A percentile compares a stretch with the other conserved stretches of the same genome.
phyloP scores from a whole-genome alignment of 1,284 basidiomycete species.

The Ustilago sp. region DNA sequence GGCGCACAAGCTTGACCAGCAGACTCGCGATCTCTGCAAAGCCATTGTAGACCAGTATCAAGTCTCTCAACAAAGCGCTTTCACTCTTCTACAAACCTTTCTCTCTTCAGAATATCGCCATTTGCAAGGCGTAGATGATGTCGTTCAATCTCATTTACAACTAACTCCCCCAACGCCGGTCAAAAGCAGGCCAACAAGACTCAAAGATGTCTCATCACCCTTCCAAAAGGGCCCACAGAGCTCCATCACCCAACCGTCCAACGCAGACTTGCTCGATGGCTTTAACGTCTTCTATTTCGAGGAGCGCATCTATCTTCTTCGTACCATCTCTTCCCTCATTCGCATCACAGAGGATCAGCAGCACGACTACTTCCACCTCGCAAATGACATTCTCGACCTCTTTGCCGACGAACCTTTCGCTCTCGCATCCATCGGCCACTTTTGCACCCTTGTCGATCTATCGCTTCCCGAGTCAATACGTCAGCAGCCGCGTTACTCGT shows the following conservation, averaged over 20 bases:
- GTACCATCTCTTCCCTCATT: slow-evolving; percentile 70
- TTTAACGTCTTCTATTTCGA: slow-evolving; percentile 84
- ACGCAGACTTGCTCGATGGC: slow-evolving; percentile 74
- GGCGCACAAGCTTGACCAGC: slow-evolving; percentile 74
- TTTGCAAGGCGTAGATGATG: slow-evolving; percentile 28
- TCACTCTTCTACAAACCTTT: slow-evolving; percentile 80
- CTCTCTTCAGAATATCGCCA: slow-evolving; percentile 82
- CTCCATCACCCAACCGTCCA: slow-evolving; percentile 8
- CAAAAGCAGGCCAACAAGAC: slow-evolving; percentile 12
- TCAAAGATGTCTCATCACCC: slow-evolving; percentile 13
- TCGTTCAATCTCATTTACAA: slow-evolving; percentile 22
- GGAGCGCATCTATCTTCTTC: slow-evolving; percentile 78
- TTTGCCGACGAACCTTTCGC: slow-evolving; percentile 77
- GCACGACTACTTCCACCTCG: slow-evolving; percentile 75
- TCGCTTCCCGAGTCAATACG: slow-evolving; percentile 74
- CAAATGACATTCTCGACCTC: slow-evolving; percentile 74
- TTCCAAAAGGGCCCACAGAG: slow-evolving; percentile 3
- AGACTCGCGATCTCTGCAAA: slow-evolving; percentile 77
- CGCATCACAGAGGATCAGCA: slow-evolving; percentile 75
- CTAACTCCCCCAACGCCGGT: slow-evolving; percentile 19
- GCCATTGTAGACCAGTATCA: slow-evolving; percentile 79
- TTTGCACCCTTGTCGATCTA: slow-evolving; percentile 71
- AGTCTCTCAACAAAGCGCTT: slow-evolving; percentile 81
- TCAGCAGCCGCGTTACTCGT: slow-evolving; percentile 75
- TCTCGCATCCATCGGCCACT: slow-evolving; percentile 74